Base-by-base conservation (phyloP, 2,329 filamentous ascomycete genomes). In the Fusarium euwallaceae region DNA sequence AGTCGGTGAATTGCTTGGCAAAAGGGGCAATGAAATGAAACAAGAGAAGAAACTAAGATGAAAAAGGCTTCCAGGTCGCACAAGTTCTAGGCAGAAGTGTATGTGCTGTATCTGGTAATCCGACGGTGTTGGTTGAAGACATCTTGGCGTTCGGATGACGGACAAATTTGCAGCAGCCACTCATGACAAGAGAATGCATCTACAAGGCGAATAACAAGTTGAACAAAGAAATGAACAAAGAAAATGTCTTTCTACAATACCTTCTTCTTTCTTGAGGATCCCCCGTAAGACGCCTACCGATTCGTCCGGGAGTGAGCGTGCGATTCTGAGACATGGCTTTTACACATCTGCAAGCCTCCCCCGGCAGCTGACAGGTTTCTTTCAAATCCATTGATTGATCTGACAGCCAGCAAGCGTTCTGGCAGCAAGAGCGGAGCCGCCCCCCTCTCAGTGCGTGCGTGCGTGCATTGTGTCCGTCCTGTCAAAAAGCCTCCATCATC, bases 41-140 rank as follows among this genome's bases (percentile, higher is more conserved):
- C 22, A 48, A 53, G 24, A 48, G 43, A n/a, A n/a, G 45, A 53
- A 53, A 53, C 45, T 53, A 53, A n/a, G 45, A 53, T 53, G 45
- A 27, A n/a, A n/a, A 53, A 6, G 24, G 45, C 45, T n/a, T n/a
- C 22, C 16, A 29, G 45, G 22, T 29, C 9, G 24, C 16, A 51
- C 45, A 51, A 29, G 45, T 9, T 10, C 24, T 10, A 51, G 24
- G 45, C 45, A 51, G 45, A 51, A 29, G 45, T 51, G 45, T 51
- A 51, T 51, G n/a, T n/a, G n/a, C n/a, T n/a, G n/a, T n/a, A n/a
- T n/a, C n/a, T n/a, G 45, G 24, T n/a, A 27, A 27, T 11, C 24
- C 22, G 22, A 16, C 32, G 16, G 45, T 53, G 45, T 53, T 53
- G 24, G 45, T 16, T 53, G 45, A 29, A n/a, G 45, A 12, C 24